These are phyloP conservation scores for Rhodosorus marinus DNA, from an alignment of 23 red algal genomes.

Conservation along the genomic window DNA sequence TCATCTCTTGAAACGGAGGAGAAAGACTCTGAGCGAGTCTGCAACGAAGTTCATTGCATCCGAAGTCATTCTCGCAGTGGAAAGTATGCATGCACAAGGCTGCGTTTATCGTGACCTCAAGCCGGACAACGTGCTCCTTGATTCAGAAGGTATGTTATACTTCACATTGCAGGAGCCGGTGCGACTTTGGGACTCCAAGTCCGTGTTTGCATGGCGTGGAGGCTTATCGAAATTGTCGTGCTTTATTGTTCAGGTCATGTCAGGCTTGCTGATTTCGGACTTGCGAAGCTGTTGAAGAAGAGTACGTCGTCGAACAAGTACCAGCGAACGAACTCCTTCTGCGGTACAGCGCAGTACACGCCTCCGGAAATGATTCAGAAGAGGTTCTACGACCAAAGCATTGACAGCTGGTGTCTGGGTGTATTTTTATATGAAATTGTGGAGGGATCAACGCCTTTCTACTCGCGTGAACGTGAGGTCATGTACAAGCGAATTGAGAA, in stretches of 20 bases:
- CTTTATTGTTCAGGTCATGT: not conserved
- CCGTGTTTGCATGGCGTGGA: slow-evolving; percentile 15
- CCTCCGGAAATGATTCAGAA: slow-evolving; percentile 39
- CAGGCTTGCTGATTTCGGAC: slow-evolving; percentile 14
- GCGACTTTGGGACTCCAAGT: slow-evolving; percentile 16
- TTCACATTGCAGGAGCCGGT: slow-evolving; percentile 32
- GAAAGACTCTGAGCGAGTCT: slow-evolving; percentile 19
- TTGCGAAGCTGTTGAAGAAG: slow-evolving; percentile 56
- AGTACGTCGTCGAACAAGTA: slow-evolving; percentile 23
- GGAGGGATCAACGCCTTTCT: slow-evolving; percentile 82
- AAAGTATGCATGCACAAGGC: slow-evolving; percentile 38
- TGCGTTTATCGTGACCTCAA: slow-evolving; percentile 48
- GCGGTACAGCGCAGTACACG: slow-evolving; percentile 61
- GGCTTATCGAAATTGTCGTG: not conserved
- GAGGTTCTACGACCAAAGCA: slow-evolving; percentile 6
- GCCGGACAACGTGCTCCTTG: slow-evolving; percentile 63
- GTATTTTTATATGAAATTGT: slow-evolving; percentile 71
- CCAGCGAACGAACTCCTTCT: slow-evolving; percentile 72
- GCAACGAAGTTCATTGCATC: slow-evolving; percentile 35
- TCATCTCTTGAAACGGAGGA: slow-evolving; percentile 20
- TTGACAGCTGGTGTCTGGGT: slow-evolving; percentile 54
- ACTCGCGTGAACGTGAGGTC: slow-evolving; percentile 42
- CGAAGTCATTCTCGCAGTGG: slow-evolving; percentile 38
- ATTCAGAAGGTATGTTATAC: slow-evolving; percentile 30
- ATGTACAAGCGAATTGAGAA: slow-evolving; percentile 92